Base-by-base conservation (phyloP, 371 early-diverging fungal genomes). In the Conidiobolus incongruus region DNA sequence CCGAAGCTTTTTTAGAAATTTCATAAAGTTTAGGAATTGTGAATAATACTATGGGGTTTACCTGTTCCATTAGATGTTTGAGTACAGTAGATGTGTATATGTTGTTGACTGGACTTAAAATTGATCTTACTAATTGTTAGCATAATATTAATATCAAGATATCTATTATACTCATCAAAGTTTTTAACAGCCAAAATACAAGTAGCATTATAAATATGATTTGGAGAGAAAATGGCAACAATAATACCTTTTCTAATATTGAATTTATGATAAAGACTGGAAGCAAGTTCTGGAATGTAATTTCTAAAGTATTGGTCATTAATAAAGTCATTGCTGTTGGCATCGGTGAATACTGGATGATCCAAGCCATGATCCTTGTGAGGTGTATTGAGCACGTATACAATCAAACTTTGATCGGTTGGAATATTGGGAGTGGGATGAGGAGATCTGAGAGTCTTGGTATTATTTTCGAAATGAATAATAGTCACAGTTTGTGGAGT, bases 41-140 rank as follows among this genome's bases (percentile, higher is more conserved):
- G 38, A 80, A 54, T 15, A 80, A 50, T 30, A 66, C 53, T 21
- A 32, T 43, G 34, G 44, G 79, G 3, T 66, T 63, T 1, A 77
- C 63, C 50, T 77, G 73, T 19, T 59, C 48, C 45, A 88, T 55
- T 47, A 81, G 82, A 47, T 75, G 65, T 0, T 70, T 72, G n/a
- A 84, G 59, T 52, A 85, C 89, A 29, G 63, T 63, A 2, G 63
- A 57, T 0, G 70, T 81, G 54, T 88, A 84, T 15, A 64, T 65
- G 6, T 84, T 77, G 46, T 84, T 88, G 29, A 72, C 76, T 15
- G 75, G 65, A 1, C 75, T 66, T 15, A 72, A 53, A 1, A 67
- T 47, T 4, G 62, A 50, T 22, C 71, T 72, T 45, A 63, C 62
- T 34, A 62, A 45, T 17, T 60, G 56, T 28, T 61, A 46, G 65